Evolutionary conservation across 106 monocot genomes (phyloP), one percentile per base, ranked within the genome.

Genomic region (Acorus calamus): DNA sequence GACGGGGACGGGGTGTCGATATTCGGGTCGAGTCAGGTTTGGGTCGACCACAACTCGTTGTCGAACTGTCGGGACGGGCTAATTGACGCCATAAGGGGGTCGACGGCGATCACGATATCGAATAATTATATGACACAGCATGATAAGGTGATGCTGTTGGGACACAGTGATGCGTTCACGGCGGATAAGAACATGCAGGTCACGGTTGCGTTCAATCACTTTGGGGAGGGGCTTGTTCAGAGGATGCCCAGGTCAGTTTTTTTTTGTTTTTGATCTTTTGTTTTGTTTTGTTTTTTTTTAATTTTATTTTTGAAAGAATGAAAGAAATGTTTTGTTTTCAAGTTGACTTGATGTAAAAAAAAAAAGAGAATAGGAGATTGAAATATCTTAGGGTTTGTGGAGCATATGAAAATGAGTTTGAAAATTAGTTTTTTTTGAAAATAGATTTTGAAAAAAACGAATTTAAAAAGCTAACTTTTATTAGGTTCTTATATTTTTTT

Each of bases 1-100:
- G 71, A 71, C 48, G 71, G 71, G 14, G 71, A 71, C 46, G 71
- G 62, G 3, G 63, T 71, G 47, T 71, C 71, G 8, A 71, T 71
- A 3, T 71, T 71, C 46, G 71, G 63, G 7, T 45, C 54, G 11
- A 71, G 71, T 55, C 62, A 71, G 28, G 11, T 71, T 10, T 71
- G 63, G 71, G 63, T 71, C 44, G 71, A 71, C 63, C 71, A 71
- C 55, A 13, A 28, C 61, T 52, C 54, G 3, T 63, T 71, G 12
- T 63, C 53, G 41, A 71, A 48, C 54, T 71, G 71, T 7, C 44
- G 41, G 4, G 71, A 71, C 11, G 71, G 71, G 42, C 71, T 71
- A 11, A 52, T 71, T 14, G 71, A 71, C 54, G 62, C 63, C 46
- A 54, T 71, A 8, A 52, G 55, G 11, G 71, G 71, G 44, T 55